Evolutionary conservation across 2,329 filamentous ascomycete species (phyloP), one percentile per base, ranked within the genome.

Genomic region (Fusarium sp.): DNA sequence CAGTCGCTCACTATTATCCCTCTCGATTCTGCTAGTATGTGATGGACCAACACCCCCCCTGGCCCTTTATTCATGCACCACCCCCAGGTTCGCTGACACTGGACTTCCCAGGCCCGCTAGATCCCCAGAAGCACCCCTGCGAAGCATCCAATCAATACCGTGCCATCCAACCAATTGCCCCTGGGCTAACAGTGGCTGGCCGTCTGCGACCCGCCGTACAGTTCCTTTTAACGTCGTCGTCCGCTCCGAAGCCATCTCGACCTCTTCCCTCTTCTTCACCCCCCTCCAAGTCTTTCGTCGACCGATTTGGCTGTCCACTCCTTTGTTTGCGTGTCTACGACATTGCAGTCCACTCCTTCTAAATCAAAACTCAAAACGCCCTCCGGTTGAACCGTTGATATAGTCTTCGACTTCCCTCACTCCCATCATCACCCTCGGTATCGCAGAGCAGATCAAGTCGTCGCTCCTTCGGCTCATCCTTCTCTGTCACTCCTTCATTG

Each of bases 341-440:
- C 69, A 72, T 67, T 63, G 68, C 71, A 70, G 70, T 72, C 69
- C 71, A 72, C 65, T 73, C 71, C 67, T 73, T 70, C 56, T 53
- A 52, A 55, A 39, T 23, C 53, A 46, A 58, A 69, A 67, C 56
- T 65, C 51, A 47, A 67, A 65, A 67, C 46, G 45, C 50, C 47
- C 59, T 69, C 66, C 67, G 67, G 67, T 63, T 69, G 67, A 70
- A 68, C 66, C 66, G 57, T 66, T 68, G 63, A 70, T 67, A 70
- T 68, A 62, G 49, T 39, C 60, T 52, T 53, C 57, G 66, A 67
- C 53, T 62, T 64, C 57, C 56, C 58, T 55, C 56, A 52, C 42
- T 49, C 53, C 54, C 49, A 39, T 46, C 32, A 52, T 63, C 51
- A 46, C 42, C 38, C 48, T 55, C 50, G 55, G 56, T 50, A 61